Evolutionary conservation across 1,284 basidiomycete species (phyloP).

Genomic region (Moesziomyces parantarcticus): DNA sequence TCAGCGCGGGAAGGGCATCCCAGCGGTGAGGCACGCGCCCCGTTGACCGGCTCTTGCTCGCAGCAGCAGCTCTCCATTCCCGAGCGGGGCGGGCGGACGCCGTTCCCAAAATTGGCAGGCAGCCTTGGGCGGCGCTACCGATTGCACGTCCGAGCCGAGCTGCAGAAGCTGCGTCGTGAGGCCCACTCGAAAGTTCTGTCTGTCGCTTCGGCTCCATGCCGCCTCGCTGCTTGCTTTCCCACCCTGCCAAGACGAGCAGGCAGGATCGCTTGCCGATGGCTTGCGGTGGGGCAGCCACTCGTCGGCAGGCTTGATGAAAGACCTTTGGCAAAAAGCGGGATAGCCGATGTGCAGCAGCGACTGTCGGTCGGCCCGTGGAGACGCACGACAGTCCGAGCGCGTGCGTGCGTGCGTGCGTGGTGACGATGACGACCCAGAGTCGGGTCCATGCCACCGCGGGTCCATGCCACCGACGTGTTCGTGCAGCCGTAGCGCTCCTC

Average conservation of each 20-base stretch:
- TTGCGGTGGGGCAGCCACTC: too few relatives aligned
- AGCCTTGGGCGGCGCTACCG: not conserved
- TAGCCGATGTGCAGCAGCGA: not conserved
- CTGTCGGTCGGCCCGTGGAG: not conserved
- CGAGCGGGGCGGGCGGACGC: not conserved
- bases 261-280: too few relatives aligned
- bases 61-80: not conserved
- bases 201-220: not conserved
- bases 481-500: not conserved
- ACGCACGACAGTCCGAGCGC: constrained; percentile 7
- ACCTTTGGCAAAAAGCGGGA: not conserved
- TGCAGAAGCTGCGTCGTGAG: not conserved
- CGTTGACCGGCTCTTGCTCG: not conserved
- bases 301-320: too few relatives aligned
- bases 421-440: not conserved
- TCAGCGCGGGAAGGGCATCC: not conserved
- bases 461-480: not conserved
- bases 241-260: too few relatives aligned
- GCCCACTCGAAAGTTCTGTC: not conserved
- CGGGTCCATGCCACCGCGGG: too few relatives aligned
- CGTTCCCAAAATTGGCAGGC: not conserved
- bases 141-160: not conserved
- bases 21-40: not conserved
- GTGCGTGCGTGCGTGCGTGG: too few relatives aligned
- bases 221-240: not conserved